phyloP scores from a whole-genome alignment of 805 yeast species.

The Cephaloascus fragrans region DNA sequence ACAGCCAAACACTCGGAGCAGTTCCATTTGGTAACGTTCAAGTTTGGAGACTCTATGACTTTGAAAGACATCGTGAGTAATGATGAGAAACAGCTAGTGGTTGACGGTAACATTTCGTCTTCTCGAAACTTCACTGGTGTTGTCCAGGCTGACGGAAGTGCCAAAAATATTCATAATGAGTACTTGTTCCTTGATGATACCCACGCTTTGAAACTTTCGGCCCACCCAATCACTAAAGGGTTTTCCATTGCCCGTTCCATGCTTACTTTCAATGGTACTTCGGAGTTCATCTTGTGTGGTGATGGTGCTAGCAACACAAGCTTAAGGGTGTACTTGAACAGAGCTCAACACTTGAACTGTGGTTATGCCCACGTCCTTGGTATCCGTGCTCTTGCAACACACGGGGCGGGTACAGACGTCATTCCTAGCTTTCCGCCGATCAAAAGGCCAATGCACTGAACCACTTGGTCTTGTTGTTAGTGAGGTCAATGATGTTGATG shows the following conservation, averaged over 20 bases:
- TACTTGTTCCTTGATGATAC: background rate
- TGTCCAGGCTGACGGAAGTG: background rate
- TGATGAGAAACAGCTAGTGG: background rate
- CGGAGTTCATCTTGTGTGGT: background rate
- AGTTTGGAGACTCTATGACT: background rate
- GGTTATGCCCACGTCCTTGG: background rate
- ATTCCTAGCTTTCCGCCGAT: background rate
- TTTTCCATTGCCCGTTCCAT: background rate
- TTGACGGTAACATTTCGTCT: background rate
- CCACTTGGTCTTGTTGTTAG: too few species aligned
- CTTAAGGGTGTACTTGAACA: background rate
- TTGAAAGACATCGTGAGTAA: background rate
- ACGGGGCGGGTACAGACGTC: background rate
- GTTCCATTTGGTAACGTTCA: background rate
- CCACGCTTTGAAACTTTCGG: background rate
- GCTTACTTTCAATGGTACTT: background rate
- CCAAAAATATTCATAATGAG: background rate
- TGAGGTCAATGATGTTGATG: too few species aligned
- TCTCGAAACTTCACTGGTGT: background rate
- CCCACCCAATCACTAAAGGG: background rate
- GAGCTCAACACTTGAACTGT: background rate
- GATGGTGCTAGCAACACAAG: background rate
- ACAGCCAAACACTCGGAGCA: too few species aligned
- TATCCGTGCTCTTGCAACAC: background rate
- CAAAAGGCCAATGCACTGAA: too few species aligned